These are phyloP conservation scores for Alternaria incomplexa DNA, from an alignment of 2,329 filamentous ascomycete species.

Conservation along the genomic window DNA sequence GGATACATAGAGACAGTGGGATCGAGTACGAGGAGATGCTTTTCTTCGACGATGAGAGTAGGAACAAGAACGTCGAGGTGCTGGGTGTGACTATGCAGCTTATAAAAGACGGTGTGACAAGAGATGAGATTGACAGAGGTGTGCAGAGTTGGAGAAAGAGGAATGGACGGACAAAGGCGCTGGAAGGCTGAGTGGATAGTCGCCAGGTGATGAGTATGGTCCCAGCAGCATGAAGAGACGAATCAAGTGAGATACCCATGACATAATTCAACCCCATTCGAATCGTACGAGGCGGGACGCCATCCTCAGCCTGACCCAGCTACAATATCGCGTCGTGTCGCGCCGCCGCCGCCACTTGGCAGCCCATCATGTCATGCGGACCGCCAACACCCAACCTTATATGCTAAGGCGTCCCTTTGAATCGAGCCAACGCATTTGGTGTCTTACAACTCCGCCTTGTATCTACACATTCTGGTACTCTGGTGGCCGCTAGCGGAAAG, in stretches of 20 bases:
- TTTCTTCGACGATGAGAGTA: constrained; percentile 91
- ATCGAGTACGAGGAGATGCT: constrained; percentile 83
- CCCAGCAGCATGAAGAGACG: background rate
- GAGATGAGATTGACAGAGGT: constrained; percentile 78
- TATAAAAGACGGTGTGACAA: constrained; percentile 78
- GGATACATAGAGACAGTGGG: constrained; percentile 72
- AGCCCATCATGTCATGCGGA: accelerated
- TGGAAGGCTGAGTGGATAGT: background rate
- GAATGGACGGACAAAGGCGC: constrained; percentile 55
- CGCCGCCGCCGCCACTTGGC: background rate
- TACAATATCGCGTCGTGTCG: background rate
- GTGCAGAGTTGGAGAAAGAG: constrained; percentile 81
- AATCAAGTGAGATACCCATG: background rate
- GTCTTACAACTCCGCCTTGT: background rate
- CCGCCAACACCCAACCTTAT: background rate
- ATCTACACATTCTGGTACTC: background rate
- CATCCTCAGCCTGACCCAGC: background rate
- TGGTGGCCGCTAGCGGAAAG: background rate
- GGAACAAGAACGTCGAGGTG: constrained; percentile 81
- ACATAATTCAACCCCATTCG: background rate
- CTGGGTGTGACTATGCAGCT: constrained; percentile 86
- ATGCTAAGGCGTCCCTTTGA: background rate
- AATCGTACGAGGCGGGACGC: background rate
- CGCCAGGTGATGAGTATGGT: background rate
- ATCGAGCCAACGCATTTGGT: background rate